phyloP scores from a whole-genome alignment of 2,329 filamentous ascomycete genomes.

The Microdochium nivale region DNA sequence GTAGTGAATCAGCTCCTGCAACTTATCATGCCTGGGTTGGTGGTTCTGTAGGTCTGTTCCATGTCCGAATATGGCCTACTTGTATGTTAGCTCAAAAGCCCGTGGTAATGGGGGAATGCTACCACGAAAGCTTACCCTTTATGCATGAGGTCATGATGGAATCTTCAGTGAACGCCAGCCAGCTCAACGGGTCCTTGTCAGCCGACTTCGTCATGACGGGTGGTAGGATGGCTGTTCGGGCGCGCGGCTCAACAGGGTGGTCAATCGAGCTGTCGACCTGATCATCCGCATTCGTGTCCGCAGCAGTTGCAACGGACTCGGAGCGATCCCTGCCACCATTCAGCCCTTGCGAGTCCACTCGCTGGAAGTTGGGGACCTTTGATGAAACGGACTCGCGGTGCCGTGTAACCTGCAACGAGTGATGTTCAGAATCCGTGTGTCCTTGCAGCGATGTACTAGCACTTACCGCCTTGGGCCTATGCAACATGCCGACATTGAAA shows the following conservation, averaged over 20 bases:
- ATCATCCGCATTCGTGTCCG: conserved; percentile 26
- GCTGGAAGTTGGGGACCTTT: conserved; percentile 37
- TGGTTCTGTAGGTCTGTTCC: conserved; percentile 30
- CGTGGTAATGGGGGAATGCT: no score
- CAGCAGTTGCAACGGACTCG: conserved; percentile 51
- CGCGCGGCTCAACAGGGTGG: conserved; percentile 78
- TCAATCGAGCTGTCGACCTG: conserved; percentile 54
- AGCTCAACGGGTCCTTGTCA: conserved; percentile 79
- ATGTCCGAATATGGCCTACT: conserved; percentile 31
- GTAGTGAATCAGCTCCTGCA: no score
- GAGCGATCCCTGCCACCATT: conserved; percentile 54
- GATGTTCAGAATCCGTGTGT: not conserved
- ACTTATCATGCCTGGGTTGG: conserved; percentile 13
- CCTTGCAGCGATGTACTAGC: not conserved
- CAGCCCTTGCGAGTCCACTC: conserved; percentile 54
- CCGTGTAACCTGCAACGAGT: conserved; percentile 34
- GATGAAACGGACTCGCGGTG: conserved; percentile 48
- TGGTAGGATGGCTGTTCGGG: conserved; percentile 75
- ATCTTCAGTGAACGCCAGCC: conserved; percentile 89
- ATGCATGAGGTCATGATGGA: conserved; percentile 89
- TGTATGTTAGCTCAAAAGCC: conserved; percentile 3
- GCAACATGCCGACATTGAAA: conserved; percentile 94
- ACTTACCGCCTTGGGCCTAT: conserved; percentile 76
- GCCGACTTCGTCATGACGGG: conserved; percentile 85
- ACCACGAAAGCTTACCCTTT: conserved; percentile 59